A percentile compares a stretch with the other conserved stretches of the same genome.
phyloP scores from a whole-genome alignment of 169 alveolate species.

The Plasmodium vinckei region DNA sequence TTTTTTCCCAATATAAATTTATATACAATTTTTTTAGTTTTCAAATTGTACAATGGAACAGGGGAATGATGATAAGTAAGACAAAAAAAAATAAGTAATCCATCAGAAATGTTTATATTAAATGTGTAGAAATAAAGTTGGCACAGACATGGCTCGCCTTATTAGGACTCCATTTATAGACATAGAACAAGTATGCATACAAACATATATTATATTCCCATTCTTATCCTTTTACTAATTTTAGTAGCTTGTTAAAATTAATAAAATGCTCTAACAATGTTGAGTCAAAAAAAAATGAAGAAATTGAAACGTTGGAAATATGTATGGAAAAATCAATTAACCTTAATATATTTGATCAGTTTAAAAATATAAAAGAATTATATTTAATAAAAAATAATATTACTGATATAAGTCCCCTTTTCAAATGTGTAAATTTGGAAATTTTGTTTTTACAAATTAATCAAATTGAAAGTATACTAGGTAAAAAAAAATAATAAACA shows the following conservation, averaged over 20 bases:
- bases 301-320: slow-evolving; percentile 44
- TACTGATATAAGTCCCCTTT: slow-evolving; percentile 55
- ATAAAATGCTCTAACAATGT: slow-evolving; percentile 57
- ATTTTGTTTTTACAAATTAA: slow-evolving; percentile 58
- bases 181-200: no score
- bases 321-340: slow-evolving; percentile 69
- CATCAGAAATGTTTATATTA: no score
- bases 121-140: no score
- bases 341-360: slow-evolving; percentile 25
- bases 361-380: slow-evolving; percentile 49
- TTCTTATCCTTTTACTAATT: no score
- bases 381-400: slow-evolving; percentile 60
- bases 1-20: no score
- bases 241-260: slow-evolving; percentile 18
- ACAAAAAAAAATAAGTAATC: no score
- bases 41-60: no score
- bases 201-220: no score
- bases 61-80: no score
- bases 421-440: slow-evolving; percentile 27
- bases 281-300: slow-evolving; percentile 54
- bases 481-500: slow-evolving; percentile 25
- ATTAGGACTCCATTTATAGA: no score
- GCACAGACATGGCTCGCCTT: no score
- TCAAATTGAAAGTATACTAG: slow-evolving; percentile 38
- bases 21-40: no score